These are phyloP conservation scores for Leucosporidium scottii DNA, from an alignment of 768 basidiomycete species.

Conservation along the genomic window DNA sequence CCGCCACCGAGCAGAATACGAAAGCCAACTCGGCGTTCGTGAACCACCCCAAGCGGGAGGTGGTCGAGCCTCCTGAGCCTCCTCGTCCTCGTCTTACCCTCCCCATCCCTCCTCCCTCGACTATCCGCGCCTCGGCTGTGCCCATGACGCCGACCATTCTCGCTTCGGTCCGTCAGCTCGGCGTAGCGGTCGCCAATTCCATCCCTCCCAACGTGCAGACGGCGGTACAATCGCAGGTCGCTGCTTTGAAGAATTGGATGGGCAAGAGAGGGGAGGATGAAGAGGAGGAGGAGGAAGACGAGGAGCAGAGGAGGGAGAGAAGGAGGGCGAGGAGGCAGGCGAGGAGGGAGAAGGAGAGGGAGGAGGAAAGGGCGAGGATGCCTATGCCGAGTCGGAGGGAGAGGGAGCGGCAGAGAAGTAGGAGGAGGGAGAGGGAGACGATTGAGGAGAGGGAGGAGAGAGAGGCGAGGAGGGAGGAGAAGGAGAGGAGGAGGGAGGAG, in stretches of 20 bases:
- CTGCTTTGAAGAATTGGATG: background rate
- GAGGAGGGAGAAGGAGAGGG: background rate
- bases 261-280: constrained; percentile 3
- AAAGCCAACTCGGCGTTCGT: background rate
- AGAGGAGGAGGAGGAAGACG: constrained; percentile 2
- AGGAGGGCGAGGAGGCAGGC: background rate
- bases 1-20: background rate
- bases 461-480: background rate
- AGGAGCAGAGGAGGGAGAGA: background rate
- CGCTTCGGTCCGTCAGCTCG: constrained; percentile 13
- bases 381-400: background rate
- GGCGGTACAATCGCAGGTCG: background rate
- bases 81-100: background rate
- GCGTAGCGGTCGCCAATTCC: constrained; percentile 1
- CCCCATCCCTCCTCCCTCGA: background rate
- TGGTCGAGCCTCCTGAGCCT: background rate
- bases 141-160: constrained; percentile 11
- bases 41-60: background rate
- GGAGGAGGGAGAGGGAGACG: too few species aligned
- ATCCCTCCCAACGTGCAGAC: constrained; percentile 12
- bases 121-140: background rate
- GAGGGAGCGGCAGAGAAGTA: background rate
- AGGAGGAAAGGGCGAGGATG: background rate
- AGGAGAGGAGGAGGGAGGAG: background rate
- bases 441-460: background rate